These are phyloP conservation scores for Paramecium biaurelia DNA, from an alignment of 73 alveolate genomes.

Conservation along the genomic window DNA sequence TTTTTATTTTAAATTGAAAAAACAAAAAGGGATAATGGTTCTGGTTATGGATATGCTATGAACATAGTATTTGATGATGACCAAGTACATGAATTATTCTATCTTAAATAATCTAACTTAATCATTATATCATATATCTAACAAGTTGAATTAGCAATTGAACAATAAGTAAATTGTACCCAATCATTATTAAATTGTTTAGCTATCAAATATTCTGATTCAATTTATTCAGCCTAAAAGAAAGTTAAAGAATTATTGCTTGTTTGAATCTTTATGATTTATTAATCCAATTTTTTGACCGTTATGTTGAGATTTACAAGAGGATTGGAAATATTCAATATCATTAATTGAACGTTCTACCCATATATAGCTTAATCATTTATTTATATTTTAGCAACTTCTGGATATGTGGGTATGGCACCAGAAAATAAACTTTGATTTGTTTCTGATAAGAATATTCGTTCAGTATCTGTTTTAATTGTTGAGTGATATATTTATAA, in stretches of 20 bases:
- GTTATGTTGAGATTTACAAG: background rate
- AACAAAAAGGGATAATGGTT: background rate
- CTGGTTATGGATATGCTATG: background rate
- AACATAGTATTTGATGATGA: background rate
- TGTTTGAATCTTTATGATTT: background rate
- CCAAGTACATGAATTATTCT: background rate
- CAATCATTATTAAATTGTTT: background rate
- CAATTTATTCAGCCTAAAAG: background rate
- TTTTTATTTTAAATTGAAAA: background rate
- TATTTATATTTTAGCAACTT: background rate
- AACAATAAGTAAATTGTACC: background rate
- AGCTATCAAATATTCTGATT: background rate
- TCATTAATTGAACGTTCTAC: background rate
- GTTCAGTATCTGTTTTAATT: background rate
- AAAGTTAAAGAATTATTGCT: background rate
- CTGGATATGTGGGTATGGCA: background rate
- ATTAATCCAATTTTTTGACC: background rate
- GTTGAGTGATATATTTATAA: background rate
- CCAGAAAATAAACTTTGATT: background rate
- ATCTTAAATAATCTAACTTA: background rate
- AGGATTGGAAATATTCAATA: background rate
- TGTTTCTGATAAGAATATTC: background rate
- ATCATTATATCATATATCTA: background rate
- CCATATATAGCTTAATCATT: background rate
- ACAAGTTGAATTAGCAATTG: background rate